Percentiles rank a stretch among this genome's conserved stretches.
These are phyloP conservation scores for Fusarium newnesense DNA, from an alignment of 2,329 filamentous ascomycete genomes.

Conservation along the genomic window DNA sequence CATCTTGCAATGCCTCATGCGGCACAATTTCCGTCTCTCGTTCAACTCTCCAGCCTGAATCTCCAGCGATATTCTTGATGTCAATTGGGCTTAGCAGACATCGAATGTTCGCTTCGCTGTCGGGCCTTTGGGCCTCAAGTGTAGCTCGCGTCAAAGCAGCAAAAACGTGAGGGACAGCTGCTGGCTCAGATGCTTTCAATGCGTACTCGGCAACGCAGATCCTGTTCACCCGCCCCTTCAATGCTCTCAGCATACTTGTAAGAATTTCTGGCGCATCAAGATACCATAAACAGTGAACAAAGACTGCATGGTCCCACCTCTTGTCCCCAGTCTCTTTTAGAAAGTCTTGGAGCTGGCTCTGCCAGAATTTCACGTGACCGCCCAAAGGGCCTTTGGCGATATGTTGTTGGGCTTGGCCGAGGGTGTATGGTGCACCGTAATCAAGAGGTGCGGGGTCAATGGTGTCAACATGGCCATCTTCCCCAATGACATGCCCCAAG, in stretches of 20 bases:
- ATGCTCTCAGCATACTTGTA: background rate
- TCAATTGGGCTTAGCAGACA: background rate
- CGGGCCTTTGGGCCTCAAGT: background rate
- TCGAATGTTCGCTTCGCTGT: conserved; percentile 7
- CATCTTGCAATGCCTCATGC: background rate
- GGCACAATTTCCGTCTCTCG: background rate
- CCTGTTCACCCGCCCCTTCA: background rate
- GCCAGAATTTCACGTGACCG: background rate
- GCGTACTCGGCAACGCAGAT: conserved; percentile 13
- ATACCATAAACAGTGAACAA: conserved; percentile 18
- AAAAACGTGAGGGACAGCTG: conserved; percentile 3
- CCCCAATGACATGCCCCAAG: background rate
- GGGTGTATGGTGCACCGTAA: conserved; percentile 17
- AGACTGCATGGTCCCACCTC: conserved; percentile 7
- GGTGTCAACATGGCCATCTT: background rate
- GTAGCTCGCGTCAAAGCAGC: conserved; percentile 6
- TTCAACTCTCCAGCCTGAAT: background rate
- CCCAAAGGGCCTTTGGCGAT: background rate
- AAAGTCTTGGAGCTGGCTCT: background rate
- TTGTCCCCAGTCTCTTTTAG: background rate
- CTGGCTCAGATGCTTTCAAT: conserved; percentile 5
- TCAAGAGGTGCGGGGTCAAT: conserved; percentile 17
- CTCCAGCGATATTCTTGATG: background rate
- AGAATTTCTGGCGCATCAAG: background rate
- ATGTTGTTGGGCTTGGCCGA: conserved; percentile 10